Percentiles rank a stretch among this genome's conserved stretches.
These are phyloP conservation scores for Fistulifera pelliculosa DNA, from an alignment of 108 stramenopile genomes.

Conservation along the genomic window DNA sequence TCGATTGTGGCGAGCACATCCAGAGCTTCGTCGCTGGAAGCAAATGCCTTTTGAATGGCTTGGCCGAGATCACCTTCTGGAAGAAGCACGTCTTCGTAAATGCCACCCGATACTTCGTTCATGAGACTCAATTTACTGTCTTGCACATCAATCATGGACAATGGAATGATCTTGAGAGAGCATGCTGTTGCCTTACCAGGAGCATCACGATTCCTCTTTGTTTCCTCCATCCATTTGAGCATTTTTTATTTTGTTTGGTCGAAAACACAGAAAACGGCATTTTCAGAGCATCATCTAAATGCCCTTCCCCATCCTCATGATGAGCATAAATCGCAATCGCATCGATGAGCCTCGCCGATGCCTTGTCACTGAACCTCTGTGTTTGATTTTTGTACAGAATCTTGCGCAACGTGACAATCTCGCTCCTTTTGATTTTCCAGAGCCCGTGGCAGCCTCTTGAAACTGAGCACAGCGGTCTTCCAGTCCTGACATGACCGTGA, in stretches of 20 bases:
- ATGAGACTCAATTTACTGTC: constrained; percentile 8
- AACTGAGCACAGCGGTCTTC: constrained; percentile 21
- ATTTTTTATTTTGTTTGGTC: constrained; percentile 23
- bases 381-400: constrained; percentile 20
- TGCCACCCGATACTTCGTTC: constrained; percentile 20
- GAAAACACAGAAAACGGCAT: constrained; percentile 19
- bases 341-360: constrained; percentile 14
- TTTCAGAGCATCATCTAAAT: constrained; percentile 23
- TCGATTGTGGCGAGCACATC: constrained; percentile 8
- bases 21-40: constrained; percentile 6
- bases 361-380: constrained; percentile 24
- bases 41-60: constrained; percentile 10
- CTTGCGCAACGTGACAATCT: constrained; percentile 19
- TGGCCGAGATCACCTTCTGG: constrained; percentile 10
- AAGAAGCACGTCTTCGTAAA: constrained; percentile 10
- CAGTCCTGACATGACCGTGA: constrained; percentile 1
- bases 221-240: constrained; percentile 20
- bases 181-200: background rate
- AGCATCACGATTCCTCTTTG: background rate
- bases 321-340: constrained; percentile 14
- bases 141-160: constrained; percentile 15
- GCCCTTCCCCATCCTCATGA: constrained; percentile 13
- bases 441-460: constrained; percentile 20
- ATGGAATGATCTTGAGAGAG: background rate
- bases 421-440: constrained; percentile 21